Conservation (phyloP, 805 yeast genomes). For the Zygotorulaspora danielsina region DNA sequence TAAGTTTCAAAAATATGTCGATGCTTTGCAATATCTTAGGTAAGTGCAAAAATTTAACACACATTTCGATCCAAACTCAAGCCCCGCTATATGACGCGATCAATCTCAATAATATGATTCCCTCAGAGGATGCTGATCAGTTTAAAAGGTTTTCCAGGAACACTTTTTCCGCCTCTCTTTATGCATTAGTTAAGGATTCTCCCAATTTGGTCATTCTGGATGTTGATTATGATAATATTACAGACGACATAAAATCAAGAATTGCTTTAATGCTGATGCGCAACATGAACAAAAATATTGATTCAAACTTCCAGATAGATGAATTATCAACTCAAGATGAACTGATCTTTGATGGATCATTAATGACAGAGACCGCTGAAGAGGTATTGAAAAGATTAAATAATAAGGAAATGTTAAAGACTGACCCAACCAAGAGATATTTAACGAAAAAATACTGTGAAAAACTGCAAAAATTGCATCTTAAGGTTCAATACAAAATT, state of each 20-base stretch:
- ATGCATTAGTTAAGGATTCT: conserved; percentile 64
- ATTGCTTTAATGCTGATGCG: conserved; percentile 77
- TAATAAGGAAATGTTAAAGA: conserved; percentile 32
- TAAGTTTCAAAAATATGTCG: conserved; percentile 52
- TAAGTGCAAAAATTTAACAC: conserved; percentile 59
- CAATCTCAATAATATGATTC: neutral
- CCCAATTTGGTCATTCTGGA: conserved; percentile 63
- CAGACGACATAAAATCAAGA: conserved; percentile 60
- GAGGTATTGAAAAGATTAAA: conserved; percentile 47
- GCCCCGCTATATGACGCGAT: conserved; percentile 18
- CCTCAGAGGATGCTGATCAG: conserved; percentile 4
- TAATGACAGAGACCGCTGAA: conserved; percentile 71
- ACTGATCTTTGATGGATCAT: conserved; percentile 68
- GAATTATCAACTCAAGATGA: conserved; percentile 47
- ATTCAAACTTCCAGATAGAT: conserved; percentile 33
- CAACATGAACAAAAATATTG: conserved; percentile 66
- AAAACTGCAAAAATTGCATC: conserved; percentile 36
- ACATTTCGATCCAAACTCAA: conserved; percentile 66
- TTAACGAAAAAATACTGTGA: conserved; percentile 40
- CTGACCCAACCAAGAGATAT: conserved; percentile 38
- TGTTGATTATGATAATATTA: conserved; percentile 57
- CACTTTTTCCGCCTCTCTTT: conserved; percentile 58
- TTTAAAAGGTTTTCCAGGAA: conserved; percentile 42
- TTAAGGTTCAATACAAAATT: conserved; percentile 46
- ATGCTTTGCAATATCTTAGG: conserved; percentile 65